Conservation (phyloP, 1,284 basidiomycete genomes). For the Sanguinoderma infundibulare region DNA sequence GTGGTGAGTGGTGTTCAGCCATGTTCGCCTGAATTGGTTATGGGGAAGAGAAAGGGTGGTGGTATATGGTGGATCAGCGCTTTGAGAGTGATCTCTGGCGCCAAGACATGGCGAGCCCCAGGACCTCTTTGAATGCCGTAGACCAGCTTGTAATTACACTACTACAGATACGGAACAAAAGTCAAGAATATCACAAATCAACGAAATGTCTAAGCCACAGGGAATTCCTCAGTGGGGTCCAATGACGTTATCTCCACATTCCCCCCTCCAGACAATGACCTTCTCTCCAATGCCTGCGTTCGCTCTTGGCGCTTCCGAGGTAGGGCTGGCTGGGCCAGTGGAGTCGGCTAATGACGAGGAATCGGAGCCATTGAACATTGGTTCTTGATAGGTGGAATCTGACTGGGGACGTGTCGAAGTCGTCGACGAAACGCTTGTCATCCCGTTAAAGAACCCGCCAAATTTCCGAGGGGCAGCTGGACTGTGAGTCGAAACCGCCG, state of each 20-base stretch:
- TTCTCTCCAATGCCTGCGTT: background rate
- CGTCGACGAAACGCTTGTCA: slow-evolving; percentile 54
- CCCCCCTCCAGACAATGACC: background rate
- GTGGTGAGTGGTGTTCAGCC: slow-evolving; percentile 47
- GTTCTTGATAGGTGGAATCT: slow-evolving; percentile 31
- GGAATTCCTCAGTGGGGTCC: background rate
- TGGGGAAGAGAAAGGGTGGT: too few species aligned
- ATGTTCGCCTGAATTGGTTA: background rate
- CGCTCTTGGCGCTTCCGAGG: slow-evolving; percentile 16
- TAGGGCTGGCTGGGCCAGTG: slow-evolving; percentile 41
- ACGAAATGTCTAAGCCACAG: background rate
- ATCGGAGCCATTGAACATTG: slow-evolving; percentile 40
- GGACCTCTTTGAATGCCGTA: too few species aligned
- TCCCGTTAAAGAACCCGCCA: slow-evolving; percentile 68
- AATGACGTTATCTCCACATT: background rate
- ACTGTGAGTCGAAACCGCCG: slow-evolving; percentile 35
- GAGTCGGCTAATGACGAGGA: slow-evolving; percentile 42
- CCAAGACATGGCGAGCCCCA: too few species aligned
- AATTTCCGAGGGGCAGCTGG: slow-evolving; percentile 58
- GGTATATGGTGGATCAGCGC: too few species aligned
- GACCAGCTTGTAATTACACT: too few species aligned
- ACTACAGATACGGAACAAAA: too few species aligned
- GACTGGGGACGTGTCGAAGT: slow-evolving; percentile 28
- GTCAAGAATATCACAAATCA: too few species aligned
- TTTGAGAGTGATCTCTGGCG: too few species aligned